Percentiles rank a stretch among this genome's conserved stretches.
phyloP scores from a whole-genome alignment of 345 rosid species.

The Nasturtium officinale region DNA sequence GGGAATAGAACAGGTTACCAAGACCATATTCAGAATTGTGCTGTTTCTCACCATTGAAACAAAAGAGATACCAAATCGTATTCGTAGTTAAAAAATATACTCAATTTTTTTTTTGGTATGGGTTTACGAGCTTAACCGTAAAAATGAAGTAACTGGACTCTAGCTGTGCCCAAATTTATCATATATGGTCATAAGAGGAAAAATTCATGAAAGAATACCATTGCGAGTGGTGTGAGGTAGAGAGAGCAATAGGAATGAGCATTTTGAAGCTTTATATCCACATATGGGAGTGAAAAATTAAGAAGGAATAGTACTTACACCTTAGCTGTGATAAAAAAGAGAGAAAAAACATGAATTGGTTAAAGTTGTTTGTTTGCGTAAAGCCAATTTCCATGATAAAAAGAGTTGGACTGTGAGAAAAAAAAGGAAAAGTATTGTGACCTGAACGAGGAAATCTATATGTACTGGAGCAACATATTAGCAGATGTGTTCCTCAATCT shows the following conservation, averaged over 20 bases:
- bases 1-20: background rate
- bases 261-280: background rate
- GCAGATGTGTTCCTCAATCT: conserved; percentile 80
- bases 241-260: conserved; percentile 26
- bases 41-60: background rate
- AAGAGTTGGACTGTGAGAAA: background rate
- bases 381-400: background rate
- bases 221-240: conserved; percentile 25
- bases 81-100: background rate
- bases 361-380: background rate
- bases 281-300: conserved; percentile 2
- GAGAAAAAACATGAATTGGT: background rate
- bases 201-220: conserved; percentile 28
- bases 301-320: conserved; percentile 7
- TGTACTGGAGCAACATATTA: conserved; percentile 64
- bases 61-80: conserved; percentile 10
- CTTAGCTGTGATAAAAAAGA: background rate
- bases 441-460: conserved; percentile 47
- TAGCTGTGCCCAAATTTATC: conserved; percentile 19
- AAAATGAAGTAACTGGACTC: conserved; percentile 27
- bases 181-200: conserved; percentile 22
- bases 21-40: background rate
- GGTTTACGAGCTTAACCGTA: conserved; percentile 12
- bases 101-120: background rate
- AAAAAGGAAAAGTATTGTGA: conserved; percentile 20